Evolutionary conservation across 139 green algal species (phyloP).

Genomic region (Astrephomene gubernaculifera): DNA sequence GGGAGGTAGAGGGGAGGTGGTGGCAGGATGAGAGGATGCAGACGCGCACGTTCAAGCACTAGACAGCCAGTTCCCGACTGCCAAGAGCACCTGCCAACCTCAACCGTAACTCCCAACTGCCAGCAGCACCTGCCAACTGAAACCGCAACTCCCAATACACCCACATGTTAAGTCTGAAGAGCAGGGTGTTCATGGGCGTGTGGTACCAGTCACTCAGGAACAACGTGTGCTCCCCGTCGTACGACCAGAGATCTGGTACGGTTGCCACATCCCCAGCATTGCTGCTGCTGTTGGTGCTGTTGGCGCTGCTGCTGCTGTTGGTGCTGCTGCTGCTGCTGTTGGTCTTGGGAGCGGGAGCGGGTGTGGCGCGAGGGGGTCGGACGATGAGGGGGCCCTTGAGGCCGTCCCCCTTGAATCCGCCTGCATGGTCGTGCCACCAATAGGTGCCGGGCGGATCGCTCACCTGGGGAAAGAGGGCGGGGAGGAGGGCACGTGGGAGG

Average conservation of each 20-base stretch:
- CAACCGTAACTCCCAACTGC: too few species aligned
- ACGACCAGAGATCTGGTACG: slow-evolving; percentile 28
- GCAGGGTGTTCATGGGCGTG: slow-evolving; percentile 1
- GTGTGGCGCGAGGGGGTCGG: background rate
- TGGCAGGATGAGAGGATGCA: background rate
- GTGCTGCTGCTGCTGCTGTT: background rate
- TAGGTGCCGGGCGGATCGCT: slow-evolving; percentile 65
- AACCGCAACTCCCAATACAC: background rate
- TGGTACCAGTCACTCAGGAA: slow-evolving; percentile 65
- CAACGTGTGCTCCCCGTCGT: slow-evolving; percentile 57
- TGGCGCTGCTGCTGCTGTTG: background rate
- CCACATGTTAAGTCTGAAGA: slow-evolving; percentile 15
- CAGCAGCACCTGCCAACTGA: too few species aligned
- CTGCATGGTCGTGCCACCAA: slow-evolving; percentile 72
- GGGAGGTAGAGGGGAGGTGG: background rate
- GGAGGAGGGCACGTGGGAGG: too few species aligned
- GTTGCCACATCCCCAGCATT: background rate
- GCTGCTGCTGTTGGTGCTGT: background rate
- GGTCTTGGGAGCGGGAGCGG: background rate
- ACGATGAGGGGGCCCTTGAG: slow-evolving; percentile 72
- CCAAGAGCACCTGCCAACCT: too few species aligned
- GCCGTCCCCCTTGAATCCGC: slow-evolving; percentile 61
- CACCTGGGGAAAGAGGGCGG: slow-evolving; percentile 9
- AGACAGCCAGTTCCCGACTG: too few species aligned
- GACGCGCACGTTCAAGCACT: too few species aligned